Conservation (phyloP, 2,329 filamentous ascomycete species). For the Venturia effusa region DNA sequence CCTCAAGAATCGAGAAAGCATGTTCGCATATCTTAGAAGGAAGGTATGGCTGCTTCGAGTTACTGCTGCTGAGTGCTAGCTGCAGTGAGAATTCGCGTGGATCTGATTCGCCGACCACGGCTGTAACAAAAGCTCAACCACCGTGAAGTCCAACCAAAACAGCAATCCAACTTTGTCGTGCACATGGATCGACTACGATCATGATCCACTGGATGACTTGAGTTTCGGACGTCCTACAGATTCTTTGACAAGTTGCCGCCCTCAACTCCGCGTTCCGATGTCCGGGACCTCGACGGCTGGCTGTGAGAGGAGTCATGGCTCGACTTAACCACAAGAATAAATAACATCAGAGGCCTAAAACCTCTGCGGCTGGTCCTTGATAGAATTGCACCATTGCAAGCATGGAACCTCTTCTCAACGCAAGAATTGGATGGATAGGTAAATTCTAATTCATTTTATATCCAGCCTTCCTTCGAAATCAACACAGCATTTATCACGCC, state of each 20-base stretch:
- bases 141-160: not conserved
- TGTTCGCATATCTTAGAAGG: not conserved
- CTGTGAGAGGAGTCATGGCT: no score
- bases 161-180: not conserved
- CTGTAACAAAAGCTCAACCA: not conserved
- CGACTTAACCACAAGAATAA: no score
- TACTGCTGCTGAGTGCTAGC: not conserved
- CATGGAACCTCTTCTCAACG: not conserved
- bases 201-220: no score
- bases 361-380: no score
- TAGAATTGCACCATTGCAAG: no score
- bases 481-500: not conserved
- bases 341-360: no score
- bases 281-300: not conserved
- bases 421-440: not conserved
- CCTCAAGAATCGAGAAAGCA: not conserved
- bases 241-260: no score
- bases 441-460: not conserved
- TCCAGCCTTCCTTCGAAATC: not conserved
- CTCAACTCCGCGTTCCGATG: not conserved
- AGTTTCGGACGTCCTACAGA: no score
- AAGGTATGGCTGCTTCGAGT: not conserved
- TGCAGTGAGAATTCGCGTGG: not conserved
- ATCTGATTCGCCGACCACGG: not conserved
- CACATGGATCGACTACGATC: no score